Percentiles rank a stretch among this genome's conserved stretches.
These are phyloP conservation scores for Symbiodinium natans DNA, from an alignment of 73 alveolate genomes.

Conservation along the genomic window DNA sequence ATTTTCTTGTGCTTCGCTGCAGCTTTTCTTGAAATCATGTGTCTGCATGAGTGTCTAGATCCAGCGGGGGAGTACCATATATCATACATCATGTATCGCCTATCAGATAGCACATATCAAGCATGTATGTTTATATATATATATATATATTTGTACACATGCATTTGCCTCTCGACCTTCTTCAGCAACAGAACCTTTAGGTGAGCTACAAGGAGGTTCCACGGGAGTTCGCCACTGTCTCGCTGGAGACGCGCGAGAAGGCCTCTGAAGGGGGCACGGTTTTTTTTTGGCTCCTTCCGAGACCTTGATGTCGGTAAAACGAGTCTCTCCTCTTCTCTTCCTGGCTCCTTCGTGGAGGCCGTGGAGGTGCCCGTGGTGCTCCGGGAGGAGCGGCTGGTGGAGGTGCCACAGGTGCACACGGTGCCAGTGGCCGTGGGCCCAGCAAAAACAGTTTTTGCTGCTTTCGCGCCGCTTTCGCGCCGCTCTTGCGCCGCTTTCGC, in stretches of 20 bases:
- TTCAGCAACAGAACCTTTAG: not conserved
- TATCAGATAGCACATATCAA: no score
- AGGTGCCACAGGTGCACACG: conserved; percentile 50
- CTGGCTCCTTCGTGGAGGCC: not conserved
- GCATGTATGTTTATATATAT: no score
- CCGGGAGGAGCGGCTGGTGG: conserved; percentile 41
- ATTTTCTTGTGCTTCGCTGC: no score
- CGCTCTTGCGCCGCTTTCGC: not conserved
- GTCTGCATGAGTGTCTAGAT: no score
- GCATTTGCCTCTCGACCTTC: no score
- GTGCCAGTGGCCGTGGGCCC: conserved; percentile 22
- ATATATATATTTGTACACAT: no score
- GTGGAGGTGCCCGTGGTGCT: conserved; percentile 55
- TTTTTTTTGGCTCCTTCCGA: no score
- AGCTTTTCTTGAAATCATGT: no score
- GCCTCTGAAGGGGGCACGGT: not conserved
- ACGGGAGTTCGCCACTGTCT: conserved; percentile 20
- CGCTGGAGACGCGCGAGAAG: conserved; percentile 39
- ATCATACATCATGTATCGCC: no score
- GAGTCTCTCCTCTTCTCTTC: not conserved
- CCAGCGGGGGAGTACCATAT: no score
- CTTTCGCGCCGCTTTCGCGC: not conserved
- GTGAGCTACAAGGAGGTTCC: not conserved
- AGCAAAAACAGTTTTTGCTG: not conserved
- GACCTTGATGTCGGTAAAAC: not conserved